phyloP scores from a whole-genome alignment of 163 green algal genomes.

The Chlorella variabilis region DNA sequence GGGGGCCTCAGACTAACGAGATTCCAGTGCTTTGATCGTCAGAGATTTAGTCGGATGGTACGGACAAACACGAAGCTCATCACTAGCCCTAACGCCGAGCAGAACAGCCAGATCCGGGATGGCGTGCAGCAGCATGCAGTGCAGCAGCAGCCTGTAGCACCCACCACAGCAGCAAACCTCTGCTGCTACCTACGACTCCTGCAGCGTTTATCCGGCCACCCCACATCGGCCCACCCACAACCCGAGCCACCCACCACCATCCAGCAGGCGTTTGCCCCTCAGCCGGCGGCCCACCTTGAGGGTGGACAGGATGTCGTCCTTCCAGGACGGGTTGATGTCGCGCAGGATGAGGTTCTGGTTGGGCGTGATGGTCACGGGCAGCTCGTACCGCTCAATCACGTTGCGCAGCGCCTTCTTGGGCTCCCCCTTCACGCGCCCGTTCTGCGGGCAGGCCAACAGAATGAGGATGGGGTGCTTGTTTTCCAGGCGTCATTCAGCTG shows the following conservation, averaged over 20 bases:
- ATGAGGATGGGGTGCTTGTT: too few relatives aligned
- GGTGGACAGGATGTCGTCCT: constrained; percentile 84
- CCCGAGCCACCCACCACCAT: too few relatives aligned
- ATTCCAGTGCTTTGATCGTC: constrained; percentile 32
- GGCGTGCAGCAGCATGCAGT: not conserved
- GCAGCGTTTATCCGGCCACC: too few relatives aligned
- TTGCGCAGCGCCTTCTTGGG: constrained; percentile 94
- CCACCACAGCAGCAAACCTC: too few relatives aligned
- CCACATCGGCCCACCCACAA: too few relatives aligned
- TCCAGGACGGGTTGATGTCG: constrained; percentile 89
- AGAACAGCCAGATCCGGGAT: not conserved
- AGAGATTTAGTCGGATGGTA: constrained; percentile 31
- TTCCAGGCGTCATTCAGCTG: too few relatives aligned
- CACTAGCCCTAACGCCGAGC: not conserved
- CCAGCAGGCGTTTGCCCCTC: too few relatives aligned
- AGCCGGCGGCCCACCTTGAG: constrained; percentile 38
- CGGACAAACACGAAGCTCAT: constrained; percentile 31
- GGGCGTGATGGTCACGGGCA: constrained; percentile 92
- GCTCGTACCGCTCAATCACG: constrained; percentile 94
- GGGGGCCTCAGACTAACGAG: constrained; percentile 42
- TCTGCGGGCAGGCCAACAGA: constrained; percentile 60
- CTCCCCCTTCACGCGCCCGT: constrained; percentile 94
- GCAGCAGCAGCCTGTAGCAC: too few relatives aligned
- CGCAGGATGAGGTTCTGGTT: constrained; percentile 98
- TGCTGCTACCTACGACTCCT: too few relatives aligned